These are phyloP conservation scores for Lipomyces spencermartinsiae DNA, from an alignment of 805 yeast genomes.

Conservation along the genomic window DNA sequence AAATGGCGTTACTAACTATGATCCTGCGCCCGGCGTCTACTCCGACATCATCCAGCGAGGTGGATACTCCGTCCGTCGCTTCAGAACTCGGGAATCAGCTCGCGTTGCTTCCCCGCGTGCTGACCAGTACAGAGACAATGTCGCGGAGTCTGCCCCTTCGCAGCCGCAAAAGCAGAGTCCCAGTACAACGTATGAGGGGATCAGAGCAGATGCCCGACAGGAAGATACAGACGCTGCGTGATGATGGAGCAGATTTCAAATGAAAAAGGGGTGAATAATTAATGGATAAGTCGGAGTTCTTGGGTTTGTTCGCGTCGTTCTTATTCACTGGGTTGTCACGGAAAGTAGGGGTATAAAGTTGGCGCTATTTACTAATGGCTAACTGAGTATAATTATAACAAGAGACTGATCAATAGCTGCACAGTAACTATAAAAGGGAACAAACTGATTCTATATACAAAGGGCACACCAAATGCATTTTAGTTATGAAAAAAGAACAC, in stretches of 20 bases:
- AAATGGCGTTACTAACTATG: conserved; percentile 32
- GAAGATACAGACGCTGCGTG: neutral
- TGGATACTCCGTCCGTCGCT: conserved; percentile 12
- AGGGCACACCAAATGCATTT: neutral
- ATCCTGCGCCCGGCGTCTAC: conserved; percentile 36
- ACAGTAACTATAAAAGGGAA: no score
- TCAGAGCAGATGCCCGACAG: neutral
- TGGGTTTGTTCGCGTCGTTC: neutral
- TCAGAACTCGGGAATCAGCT: neutral
- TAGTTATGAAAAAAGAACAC: neutral
- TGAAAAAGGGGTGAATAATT: neutral
- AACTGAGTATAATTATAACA: no score
- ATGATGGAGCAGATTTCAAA: neutral
- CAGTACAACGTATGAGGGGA: neutral
- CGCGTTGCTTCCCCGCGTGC: neutral
- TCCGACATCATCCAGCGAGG: conserved; percentile 38
- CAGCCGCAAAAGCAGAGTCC: neutral
- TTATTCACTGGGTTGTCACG: neutral
- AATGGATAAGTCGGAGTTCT: neutral
- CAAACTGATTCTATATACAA: neutral
- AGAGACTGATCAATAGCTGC: no score
- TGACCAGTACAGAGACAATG: neutral
- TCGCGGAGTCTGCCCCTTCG: neutral
- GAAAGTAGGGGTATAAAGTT: neutral
- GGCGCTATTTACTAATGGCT: neutral